Evolutionary conservation across 2,329 filamentous ascomycete species (phyloP).

Genomic region (Pseudonectria buxi): DNA sequence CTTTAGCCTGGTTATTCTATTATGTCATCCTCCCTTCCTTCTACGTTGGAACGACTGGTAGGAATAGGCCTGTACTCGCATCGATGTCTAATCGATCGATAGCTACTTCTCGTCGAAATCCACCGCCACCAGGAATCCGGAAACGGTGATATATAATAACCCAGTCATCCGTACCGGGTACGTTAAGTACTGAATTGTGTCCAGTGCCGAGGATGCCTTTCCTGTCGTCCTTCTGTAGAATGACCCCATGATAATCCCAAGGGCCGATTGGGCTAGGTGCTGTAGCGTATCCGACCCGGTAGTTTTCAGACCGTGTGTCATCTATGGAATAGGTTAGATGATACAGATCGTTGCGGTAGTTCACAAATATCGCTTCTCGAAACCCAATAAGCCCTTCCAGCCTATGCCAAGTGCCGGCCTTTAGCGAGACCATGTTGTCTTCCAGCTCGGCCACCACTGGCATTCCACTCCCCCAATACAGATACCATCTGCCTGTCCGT

Average conservation of each 20-base stretch:
- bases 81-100: slow-evolving; percentile 36
- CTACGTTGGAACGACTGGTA: slow-evolving; percentile 26
- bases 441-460: slow-evolving; percentile 35
- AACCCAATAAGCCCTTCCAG: slow-evolving; percentile 35
- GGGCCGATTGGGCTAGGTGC: slow-evolving; percentile 31
- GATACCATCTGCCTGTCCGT: slow-evolving; percentile 47
- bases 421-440: slow-evolving; percentile 40
- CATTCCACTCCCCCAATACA: slow-evolving; percentile 53
- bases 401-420: slow-evolving; percentile 15
- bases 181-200: slow-evolving; percentile 38
- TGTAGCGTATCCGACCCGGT: slow-evolving; percentile 41
- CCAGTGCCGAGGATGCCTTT: slow-evolving; percentile 40
- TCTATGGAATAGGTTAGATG: slow-evolving; percentile 43
- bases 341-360: slow-evolving; percentile 38
- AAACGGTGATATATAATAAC: slow-evolving; percentile 45
- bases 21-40: too few species aligned
- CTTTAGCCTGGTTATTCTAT: too few species aligned
- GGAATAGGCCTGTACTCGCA: slow-evolving; percentile 29
- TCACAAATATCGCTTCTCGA: slow-evolving; percentile 35
- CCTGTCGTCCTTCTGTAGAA: slow-evolving; percentile 34
- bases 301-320: slow-evolving; percentile 39
- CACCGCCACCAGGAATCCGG: slow-evolving; percentile 37
- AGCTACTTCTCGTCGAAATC: slow-evolving; percentile 35
- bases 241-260: slow-evolving; percentile 38
- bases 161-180: slow-evolving; percentile 42